Conservation (phyloP, 2,329 filamentous ascomycete genomes). For the Aspergillus sp. region DNA sequence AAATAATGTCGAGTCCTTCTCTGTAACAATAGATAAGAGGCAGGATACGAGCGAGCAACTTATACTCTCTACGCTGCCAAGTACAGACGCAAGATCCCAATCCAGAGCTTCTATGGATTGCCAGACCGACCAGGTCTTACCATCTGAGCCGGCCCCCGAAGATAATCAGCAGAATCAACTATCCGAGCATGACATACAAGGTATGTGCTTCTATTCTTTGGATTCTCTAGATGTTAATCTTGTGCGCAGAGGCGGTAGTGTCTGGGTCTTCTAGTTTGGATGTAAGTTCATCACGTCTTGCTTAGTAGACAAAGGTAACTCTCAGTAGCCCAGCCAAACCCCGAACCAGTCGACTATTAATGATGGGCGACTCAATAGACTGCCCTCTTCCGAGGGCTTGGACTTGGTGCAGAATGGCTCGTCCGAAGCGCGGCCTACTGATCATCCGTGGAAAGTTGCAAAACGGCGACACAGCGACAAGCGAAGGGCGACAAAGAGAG, state of each 20-base stretch:
- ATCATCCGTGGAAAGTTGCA: conserved; percentile 11
- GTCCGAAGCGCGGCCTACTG: background rate
- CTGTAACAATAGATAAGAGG: background rate
- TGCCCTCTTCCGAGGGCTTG: background rate
- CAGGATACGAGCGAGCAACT: background rate
- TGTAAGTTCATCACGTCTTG: background rate
- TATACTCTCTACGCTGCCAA: background rate
- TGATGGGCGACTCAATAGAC: background rate
- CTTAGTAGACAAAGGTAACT: background rate
- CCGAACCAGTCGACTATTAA: background rate
- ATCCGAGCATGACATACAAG: background rate
- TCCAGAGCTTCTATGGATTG: background rate
- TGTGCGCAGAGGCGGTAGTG: background rate
- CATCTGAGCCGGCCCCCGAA: background rate
- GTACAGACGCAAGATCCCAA: background rate
- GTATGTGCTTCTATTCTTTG: background rate
- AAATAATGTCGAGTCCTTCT: background rate
- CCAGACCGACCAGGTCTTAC: background rate
- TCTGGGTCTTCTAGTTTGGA: background rate
- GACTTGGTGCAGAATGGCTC: background rate
- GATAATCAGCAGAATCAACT: background rate
- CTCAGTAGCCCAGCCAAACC: background rate
- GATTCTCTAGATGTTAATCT: background rate
- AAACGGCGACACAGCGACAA: conserved; percentile 18
- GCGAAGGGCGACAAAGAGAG: background rate